These are phyloP conservation scores for Colletotrichum aenigma DNA, from an alignment of 2,329 filamentous ascomycete genomes.

Conservation along the genomic window DNA sequence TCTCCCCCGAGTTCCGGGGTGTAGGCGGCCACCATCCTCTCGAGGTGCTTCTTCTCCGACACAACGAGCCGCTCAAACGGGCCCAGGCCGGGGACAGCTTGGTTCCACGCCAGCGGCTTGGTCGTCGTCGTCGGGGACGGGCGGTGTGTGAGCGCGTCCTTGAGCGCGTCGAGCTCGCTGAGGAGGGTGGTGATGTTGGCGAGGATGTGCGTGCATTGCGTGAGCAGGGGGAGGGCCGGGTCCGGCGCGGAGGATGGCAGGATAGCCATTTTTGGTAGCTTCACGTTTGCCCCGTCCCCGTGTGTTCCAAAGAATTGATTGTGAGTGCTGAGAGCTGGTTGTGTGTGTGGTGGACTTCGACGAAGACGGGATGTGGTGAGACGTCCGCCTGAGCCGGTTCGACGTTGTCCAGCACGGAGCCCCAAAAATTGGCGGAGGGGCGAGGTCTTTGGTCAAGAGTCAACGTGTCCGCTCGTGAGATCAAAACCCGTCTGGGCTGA, in stretches of 20 bases:
- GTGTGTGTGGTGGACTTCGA: neutral
- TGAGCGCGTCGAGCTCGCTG: slow-evolving; percentile 17
- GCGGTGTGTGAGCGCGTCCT: slow-evolving; percentile 5
- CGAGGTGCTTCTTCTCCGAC: slow-evolving; percentile 19
- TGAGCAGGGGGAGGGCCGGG: neutral
- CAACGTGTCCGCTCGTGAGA: neutral
- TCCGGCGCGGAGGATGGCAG: slow-evolving; percentile 2
- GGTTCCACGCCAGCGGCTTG: slow-evolving; percentile 20
- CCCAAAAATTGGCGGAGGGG: neutral
- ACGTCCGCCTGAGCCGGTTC: neutral
- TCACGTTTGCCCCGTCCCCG: neutral
- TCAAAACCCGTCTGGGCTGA: too few relatives aligned
- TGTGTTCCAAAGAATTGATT: fast-evolving
- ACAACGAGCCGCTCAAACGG: slow-evolving; percentile 17
- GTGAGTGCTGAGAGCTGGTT: neutral
- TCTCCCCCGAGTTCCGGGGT: neutral
- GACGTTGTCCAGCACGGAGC: neutral
- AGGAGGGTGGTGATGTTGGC: slow-evolving; percentile 2
- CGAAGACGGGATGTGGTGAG: neutral
- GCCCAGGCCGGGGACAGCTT: slow-evolving; percentile 17
- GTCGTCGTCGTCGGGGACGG: slow-evolving; percentile 5
- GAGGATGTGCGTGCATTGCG: slow-evolving; percentile 14
- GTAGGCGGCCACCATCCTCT: slow-evolving; percentile 13
- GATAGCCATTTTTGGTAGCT: neutral
- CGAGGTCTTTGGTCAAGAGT: neutral